phyloP scores from a whole-genome alignment of 768 basidiomycete genomes.

The Kwoniella heveanensis region DNA sequence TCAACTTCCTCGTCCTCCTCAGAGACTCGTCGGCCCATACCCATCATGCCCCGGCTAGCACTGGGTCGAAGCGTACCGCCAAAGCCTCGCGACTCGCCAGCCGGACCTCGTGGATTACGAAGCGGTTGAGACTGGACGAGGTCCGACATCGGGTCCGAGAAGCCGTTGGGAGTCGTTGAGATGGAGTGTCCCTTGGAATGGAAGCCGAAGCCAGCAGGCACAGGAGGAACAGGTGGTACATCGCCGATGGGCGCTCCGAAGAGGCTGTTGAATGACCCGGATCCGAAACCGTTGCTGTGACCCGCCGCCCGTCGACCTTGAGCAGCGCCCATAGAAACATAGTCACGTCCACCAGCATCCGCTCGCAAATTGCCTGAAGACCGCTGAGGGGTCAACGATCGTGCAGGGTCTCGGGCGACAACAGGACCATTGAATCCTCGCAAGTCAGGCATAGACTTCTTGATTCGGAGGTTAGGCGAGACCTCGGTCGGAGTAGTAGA shows the following conservation, averaged over 20 bases:
- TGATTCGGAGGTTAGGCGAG: constrained; percentile 71
- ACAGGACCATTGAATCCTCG: constrained; percentile 55
- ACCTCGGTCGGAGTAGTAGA: constrained; percentile 54
- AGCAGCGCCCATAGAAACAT: constrained; percentile 47
- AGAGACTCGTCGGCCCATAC: constrained; percentile 16
- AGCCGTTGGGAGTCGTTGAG: constrained; percentile 13
- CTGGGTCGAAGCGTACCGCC: constrained; percentile 17
- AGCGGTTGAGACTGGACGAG: constrained; percentile 26
- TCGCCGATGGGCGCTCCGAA: constrained; percentile 41
- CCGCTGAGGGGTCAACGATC: constrained; percentile 51
- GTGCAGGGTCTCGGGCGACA: constrained; percentile 52
- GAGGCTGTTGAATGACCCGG: constrained; percentile 41
- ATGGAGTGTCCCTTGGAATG: constrained; percentile 20
- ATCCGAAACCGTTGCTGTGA: constrained; percentile 6
- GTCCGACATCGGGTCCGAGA: constrained; percentile 1
- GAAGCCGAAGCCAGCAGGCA: constrained; percentile 34
- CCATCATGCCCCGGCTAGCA: constrained; percentile 5
- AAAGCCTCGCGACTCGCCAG: constrained; percentile 49
- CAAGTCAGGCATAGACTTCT: constrained; percentile 99
- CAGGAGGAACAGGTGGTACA: constrained; percentile 46
- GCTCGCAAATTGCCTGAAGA: constrained; percentile 55
- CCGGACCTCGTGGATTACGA: constrained; percentile 51
- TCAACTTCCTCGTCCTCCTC: constrained; percentile 29
- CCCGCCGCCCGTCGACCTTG: constrained; percentile 39
- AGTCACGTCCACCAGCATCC: constrained; percentile 23